These are phyloP conservation scores for Ploettnerulaceae sp. DNA, from an alignment of 2,329 filamentous ascomycete species.

Conservation along the genomic window DNA sequence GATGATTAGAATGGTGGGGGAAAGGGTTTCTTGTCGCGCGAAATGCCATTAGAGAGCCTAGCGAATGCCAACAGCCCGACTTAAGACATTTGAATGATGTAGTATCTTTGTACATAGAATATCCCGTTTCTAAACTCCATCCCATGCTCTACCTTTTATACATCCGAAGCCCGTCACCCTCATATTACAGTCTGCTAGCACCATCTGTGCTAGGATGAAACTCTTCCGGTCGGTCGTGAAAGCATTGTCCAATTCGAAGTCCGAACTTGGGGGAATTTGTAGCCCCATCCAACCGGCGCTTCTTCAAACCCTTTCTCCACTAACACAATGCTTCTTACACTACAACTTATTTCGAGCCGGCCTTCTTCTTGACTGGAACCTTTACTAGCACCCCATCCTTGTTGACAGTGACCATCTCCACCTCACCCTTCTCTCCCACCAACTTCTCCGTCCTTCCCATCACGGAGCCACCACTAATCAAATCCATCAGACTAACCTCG, in stretches of 20 bases:
- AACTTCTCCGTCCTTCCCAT: constrained; percentile 11
- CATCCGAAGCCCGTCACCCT: too few species aligned
- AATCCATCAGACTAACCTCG: constrained; percentile 53
- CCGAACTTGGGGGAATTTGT: background rate
- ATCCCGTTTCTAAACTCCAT: constrained; percentile 18
- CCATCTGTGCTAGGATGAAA: too few species aligned
- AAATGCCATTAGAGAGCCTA: background rate
- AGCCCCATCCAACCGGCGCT: background rate
- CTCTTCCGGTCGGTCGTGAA: background rate
- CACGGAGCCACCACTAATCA: constrained; percentile 44
- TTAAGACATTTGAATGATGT: constrained; percentile 13
- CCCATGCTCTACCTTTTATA: constrained; percentile 5
- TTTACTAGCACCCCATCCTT: constrained; percentile 13
- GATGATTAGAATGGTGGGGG: constrained; percentile 18
- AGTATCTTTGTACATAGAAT: constrained; percentile 33
- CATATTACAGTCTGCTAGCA: background rate
- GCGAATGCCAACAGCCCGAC: background rate
- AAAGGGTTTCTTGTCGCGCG: background rate
- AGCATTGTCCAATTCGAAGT: background rate
- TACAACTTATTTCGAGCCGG: background rate
- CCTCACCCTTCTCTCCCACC: background rate
- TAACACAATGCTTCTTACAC: background rate
- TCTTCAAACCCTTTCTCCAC: background rate
- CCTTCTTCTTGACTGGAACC: constrained; percentile 7
- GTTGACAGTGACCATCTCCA: constrained; percentile 15